Base-by-base conservation (phyloP, 441 rosid species). In the Pelargonium fulgidum region DNA sequence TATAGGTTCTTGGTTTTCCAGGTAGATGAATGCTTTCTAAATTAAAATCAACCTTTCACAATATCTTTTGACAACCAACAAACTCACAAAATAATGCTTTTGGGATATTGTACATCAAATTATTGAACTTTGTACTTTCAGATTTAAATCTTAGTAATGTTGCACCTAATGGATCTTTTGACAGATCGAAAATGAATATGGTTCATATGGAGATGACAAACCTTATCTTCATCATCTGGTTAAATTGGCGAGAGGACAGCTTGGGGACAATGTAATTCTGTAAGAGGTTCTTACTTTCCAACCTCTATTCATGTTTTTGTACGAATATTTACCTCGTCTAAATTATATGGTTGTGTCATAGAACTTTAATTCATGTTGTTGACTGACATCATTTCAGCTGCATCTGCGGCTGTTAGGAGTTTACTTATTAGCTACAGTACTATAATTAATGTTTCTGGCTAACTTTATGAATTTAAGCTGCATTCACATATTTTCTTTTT, bases 161-260 rank as follows among this genome's bases (percentile, higher is more conserved):
- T 47, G 64, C 45, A 72, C 62, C 52, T 20, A 58, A 54, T 65
- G 45, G 7, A 48, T 75, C 67, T 69, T 69, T 81, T 71, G 70
- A 70, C 91, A 93, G 99, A 85, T 91, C 68, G 97, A 93, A 85
- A 91, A 93, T 82, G 99, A 93, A 81, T 93, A 78, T 81, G 99
- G 99, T 64, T 93, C 99, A 48, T 93, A 82, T 83, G 99, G 97
- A 70, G 84, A 87, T 68, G 99, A 93, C 77, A 83, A 91, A 85
- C 79, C 79, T 62, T 93, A 93, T 82, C 96, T 93, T 77, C 84
- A 71, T 65, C 85, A 85, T 78, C 83, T 93, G 62, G 93, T 78
- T 10, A 72, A 71, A 56, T 52, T 88, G 78, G 93, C 96, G 67
- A 87, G 85, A 50, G 72, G 70, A 77, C 85, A 84, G 75, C 87